Evolutionary conservation across 176 grass and related monocot species (phyloP).

Genomic region (Aegilops bicornis): DNA sequence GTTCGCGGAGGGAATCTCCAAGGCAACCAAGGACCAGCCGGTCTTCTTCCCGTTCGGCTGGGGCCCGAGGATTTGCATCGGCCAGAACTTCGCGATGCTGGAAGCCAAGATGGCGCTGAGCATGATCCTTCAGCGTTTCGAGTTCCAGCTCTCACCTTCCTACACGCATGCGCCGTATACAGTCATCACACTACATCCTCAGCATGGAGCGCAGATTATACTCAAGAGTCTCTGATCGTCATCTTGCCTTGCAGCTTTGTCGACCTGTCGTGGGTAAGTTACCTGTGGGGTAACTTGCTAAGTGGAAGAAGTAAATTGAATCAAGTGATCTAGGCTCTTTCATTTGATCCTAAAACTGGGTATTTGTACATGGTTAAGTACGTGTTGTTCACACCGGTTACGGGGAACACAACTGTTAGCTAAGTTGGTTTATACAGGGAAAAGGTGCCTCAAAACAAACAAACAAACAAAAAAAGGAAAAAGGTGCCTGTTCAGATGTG

Average conservation of each 20-base stretch:
- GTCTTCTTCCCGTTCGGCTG: slow-evolving; percentile 70
- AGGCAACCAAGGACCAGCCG: slow-evolving; percentile 46
- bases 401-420: no score
- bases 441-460: no score
- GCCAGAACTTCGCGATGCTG: slow-evolving; percentile 68
- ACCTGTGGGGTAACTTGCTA: neutral
- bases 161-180: slow-evolving; percentile 61
- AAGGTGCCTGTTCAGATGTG: no score
- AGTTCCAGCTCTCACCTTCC: slow-evolving; percentile 52
- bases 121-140: slow-evolving; percentile 62
- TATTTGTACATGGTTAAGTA: no score
- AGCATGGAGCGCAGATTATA: slow-evolving; percentile 63
- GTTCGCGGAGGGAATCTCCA: slow-evolving; percentile 64
- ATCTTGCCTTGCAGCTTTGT: neutral
- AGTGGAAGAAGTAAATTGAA: neutral
- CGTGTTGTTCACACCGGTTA: no score
- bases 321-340: no score
- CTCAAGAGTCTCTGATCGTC: slow-evolving; percentile 46
- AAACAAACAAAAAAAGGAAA: no score
- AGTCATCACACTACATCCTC: slow-evolving; percentile 46
- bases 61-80: slow-evolving; percentile 72
- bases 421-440: no score
- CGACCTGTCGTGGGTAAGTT: neutral
- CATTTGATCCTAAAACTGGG: no score
- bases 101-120: slow-evolving; percentile 71